Evolutionary conservation across 2,329 filamentous ascomycete species (phyloP).

Genomic region (Dothideomycetes sp.): DNA sequence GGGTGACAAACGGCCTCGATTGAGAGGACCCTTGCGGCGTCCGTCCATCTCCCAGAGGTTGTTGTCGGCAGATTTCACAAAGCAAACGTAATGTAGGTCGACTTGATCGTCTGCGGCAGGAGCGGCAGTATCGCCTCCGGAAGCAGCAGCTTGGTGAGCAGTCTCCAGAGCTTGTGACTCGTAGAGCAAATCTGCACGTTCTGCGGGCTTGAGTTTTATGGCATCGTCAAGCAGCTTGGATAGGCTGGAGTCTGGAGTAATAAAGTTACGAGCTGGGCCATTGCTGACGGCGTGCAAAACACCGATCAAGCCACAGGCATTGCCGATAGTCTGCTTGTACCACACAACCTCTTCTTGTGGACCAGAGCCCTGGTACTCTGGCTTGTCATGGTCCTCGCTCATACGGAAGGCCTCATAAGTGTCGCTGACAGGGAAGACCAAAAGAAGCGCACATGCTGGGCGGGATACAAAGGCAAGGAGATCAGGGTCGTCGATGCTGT

Average conservation of each 20-base stretch:
- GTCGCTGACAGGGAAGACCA: conserved; percentile 79
- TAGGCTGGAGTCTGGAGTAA: conserved; percentile 50
- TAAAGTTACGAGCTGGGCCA: conserved; percentile 55
- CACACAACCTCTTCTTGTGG: conserved; percentile 69
- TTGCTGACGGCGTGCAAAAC: conserved; percentile 76
- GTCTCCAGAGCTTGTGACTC: conserved; percentile 63
- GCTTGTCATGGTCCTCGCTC: conserved; percentile 57
- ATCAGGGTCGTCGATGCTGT: conserved; percentile 75
- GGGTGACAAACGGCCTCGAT: conserved; percentile 41
- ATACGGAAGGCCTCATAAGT: conserved; percentile 69
- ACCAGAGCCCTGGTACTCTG: conserved; percentile 60
- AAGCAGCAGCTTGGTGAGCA: conserved; percentile 71
- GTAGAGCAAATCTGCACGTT: conserved; percentile 68
- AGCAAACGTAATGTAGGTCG: conserved; percentile 95
- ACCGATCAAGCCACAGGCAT: conserved; percentile 87
- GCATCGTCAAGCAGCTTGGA: conserved; percentile 59
- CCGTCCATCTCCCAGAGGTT: conserved; percentile 75
- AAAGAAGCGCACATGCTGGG: conserved; percentile 76
- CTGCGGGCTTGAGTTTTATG: conserved; percentile 55
- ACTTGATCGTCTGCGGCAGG: conserved; percentile 70
- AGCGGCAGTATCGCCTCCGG: conserved; percentile 66
- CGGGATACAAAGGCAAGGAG: conserved; percentile 81
- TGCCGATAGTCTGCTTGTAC: conserved; percentile 92
- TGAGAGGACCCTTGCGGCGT: conserved; percentile 60
- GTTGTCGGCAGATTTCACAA: conserved; percentile 64